A percentile compares a stretch with the other conserved stretches of the same genome.
Evolutionary conservation across 345 rosid genomes (phyloP).

Genomic region (Eucalyptus pauciflora): DNA sequence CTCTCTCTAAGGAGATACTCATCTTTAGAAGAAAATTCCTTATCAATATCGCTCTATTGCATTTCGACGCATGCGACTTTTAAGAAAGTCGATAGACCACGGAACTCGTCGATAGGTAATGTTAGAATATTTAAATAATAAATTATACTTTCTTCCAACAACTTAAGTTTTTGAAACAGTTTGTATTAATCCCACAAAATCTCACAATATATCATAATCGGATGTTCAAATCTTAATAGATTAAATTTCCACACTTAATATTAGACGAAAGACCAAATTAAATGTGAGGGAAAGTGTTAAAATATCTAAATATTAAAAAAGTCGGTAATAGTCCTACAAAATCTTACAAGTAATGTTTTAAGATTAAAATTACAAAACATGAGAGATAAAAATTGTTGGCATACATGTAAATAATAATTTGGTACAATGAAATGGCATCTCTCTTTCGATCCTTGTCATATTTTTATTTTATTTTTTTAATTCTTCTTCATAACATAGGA

Average conservation of each 20-base stretch:
- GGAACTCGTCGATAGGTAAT: no score
- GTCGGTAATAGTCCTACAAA: fast-evolving
- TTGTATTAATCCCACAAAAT: fast-evolving
- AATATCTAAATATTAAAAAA: no score
- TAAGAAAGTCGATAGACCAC: background rate
- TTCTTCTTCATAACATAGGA: fast-evolving
- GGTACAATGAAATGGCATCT: background rate
- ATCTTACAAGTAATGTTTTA: no score
- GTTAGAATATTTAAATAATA: background rate
- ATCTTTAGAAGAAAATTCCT: background rate
- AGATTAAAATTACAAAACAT: no score
- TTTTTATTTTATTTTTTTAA: background rate
- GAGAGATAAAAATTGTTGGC: fast-evolving
- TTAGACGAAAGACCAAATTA: no score
- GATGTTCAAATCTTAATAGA: no score
- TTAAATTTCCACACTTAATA: no score
- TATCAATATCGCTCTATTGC: background rate
- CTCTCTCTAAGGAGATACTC: background rate
- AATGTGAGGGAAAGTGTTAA: fast-evolving
- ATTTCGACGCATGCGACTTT: background rate
- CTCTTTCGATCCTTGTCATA: background rate
- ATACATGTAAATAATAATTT: background rate
- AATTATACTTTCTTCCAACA: fast-evolving
- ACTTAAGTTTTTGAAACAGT: no score
- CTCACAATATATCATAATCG: fast-evolving